Conservation (phyloP, 2,329 filamentous ascomycete species). For the Calycina herbarum region DNA sequence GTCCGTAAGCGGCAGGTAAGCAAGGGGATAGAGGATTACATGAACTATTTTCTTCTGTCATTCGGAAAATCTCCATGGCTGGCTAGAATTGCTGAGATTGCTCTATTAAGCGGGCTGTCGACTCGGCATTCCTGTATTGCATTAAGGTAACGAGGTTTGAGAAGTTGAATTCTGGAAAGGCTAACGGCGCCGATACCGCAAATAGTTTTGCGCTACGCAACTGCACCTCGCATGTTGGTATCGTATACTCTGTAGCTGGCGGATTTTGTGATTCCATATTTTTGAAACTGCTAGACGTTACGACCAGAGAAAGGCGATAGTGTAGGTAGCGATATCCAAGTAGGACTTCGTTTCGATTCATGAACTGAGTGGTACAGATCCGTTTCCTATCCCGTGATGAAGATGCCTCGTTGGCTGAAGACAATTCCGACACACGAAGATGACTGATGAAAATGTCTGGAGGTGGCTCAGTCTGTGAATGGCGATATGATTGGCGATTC, state of each 20-base stretch:
- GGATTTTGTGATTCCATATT: conserved; percentile 5
- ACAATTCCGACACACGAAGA: neutral
- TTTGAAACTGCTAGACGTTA: conserved; percentile 10
- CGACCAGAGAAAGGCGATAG: neutral
- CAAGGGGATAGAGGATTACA: conserved; percentile 4
- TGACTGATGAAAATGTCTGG: neutral
- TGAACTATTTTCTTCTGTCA: neutral
- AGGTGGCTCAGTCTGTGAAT: conserved; percentile 1
- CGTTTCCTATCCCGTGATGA: neutral
- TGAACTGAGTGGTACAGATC: neutral
- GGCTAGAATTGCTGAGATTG: neutral
- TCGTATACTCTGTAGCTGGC: conserved; percentile 4
- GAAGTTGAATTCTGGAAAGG: neutral
- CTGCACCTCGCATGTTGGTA: neutral
- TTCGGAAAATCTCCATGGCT: neutral
- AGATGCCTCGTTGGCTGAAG: neutral
- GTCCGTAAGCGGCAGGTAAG: conserved; percentile 10
- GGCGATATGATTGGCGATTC: conserved; percentile 3
- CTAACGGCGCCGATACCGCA: neutral
- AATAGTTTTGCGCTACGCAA: neutral
- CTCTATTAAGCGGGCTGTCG: neutral
- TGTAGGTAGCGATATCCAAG: neutral
- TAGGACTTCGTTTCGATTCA: neutral
- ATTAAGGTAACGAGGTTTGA: neutral
- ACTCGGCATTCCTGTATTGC: neutral